phyloP scores from a whole-genome alignment of 176 grass and related monocot species.

The Zoysia japonica region DNA sequence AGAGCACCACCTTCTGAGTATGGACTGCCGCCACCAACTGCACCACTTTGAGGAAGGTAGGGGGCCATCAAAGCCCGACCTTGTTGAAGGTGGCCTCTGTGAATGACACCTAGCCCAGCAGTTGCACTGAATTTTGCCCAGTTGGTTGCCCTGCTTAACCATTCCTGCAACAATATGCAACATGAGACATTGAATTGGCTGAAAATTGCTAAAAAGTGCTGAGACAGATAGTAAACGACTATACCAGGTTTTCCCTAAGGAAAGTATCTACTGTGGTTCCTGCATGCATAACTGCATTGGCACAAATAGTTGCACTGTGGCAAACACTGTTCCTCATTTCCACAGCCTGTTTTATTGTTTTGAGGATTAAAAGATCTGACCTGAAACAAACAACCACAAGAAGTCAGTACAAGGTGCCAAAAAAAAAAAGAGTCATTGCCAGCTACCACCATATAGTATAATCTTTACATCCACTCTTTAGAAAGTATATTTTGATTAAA shows the following conservation, averaged over 20 bases:
- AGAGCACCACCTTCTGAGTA: constrained; percentile 99
- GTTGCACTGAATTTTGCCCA: constrained; percentile 99
- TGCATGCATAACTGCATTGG: constrained; percentile 99
- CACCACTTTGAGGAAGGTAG: constrained; percentile 94
- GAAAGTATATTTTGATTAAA: background rate
- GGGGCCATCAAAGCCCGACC: constrained; percentile 98
- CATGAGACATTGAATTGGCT: constrained; percentile 4
- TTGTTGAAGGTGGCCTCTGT: constrained; percentile 97
- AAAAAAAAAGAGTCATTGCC: background rate
- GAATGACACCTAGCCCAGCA: constrained; percentile 94
- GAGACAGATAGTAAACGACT: constrained; percentile 15
- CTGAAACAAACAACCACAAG: constrained; percentile 45
- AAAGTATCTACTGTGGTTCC: constrained; percentile 99
- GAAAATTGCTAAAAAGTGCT: constrained; percentile 23
- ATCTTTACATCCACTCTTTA: background rate
- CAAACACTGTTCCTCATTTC: constrained; percentile 99
- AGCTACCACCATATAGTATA: constrained; percentile 23
- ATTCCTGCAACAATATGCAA: constrained; percentile 63
- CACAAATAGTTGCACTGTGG: constrained; percentile 96
- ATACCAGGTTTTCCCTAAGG: constrained; percentile 97
- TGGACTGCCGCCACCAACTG: constrained; percentile 89
- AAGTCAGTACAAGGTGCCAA: constrained; percentile 33
- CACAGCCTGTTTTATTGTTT: constrained; percentile 97
- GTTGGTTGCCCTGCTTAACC: constrained; percentile 97
- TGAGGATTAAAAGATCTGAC: constrained; percentile 96